Evolutionary conservation across 768 basidiomycete species (phyloP), one percentile per base, ranked within the genome.

Genomic region (Xanthoconium purpureum): DNA sequence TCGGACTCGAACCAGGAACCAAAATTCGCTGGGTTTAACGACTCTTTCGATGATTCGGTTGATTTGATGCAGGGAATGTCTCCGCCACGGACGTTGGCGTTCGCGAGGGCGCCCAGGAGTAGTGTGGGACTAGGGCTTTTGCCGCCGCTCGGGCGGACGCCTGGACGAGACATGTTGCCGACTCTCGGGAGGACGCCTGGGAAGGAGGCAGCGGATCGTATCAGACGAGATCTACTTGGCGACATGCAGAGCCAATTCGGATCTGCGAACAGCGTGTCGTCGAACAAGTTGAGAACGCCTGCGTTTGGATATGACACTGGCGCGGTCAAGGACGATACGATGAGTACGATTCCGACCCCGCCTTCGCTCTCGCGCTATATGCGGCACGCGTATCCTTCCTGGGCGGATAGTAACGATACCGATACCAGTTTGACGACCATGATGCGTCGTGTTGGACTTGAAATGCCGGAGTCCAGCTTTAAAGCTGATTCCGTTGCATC

Each of bases 291-390:
- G 38, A 61, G 64, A 46, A 72, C 67, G 30, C 71, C 67, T 53
- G 68, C 62, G 28, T 70, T 62, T 53, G 67, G 67, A 32, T 73
- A 71, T 53, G 55, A 47, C 10, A n/a, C 50, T n/a, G 29, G 39
- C 6, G 17, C 52, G 14, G 36, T 17, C 57, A 70, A 58, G 52
- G 86, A 84, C 60, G 84, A 85, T 24, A 89, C 82, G 54, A 78
- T 84, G 78, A 87, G 84, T 70, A 83, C 84, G 14, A 78, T 88
- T 51, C 80, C 85, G 1, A 83, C 84, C 2, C 85, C 87, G 7
- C 89, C 88, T 29, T 89, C 88, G 0, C 74, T 91, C 14, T 83
- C 85, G 14, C 77, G 82, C n/a, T 90, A 89, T 62, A 75, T 70
- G n/a, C 75, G 75, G 9, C 71, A 72, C 40, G 70, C 74, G n/a